A percentile compares a stretch with the other conserved stretches of the same genome.
Conservation (phyloP, 768 basidiomycete species). For the Podaxis rugospora region DNA sequence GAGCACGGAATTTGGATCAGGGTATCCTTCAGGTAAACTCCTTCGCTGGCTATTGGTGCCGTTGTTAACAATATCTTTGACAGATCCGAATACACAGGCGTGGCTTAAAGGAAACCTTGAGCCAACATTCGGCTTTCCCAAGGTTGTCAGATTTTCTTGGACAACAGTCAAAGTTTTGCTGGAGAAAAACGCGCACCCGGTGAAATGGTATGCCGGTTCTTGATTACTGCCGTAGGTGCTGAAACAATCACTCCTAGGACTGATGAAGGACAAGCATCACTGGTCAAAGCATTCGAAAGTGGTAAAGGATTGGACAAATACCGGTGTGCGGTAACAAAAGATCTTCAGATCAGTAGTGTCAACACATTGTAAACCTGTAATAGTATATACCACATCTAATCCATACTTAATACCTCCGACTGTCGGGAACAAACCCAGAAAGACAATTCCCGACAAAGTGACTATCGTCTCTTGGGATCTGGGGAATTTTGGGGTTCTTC, state of each 20-base stretch:
- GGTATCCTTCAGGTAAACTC: constrained; percentile 82
- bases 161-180: constrained; percentile 83
- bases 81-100: constrained; percentile 89
- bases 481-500: constrained; percentile 68
- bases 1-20: constrained; percentile 59
- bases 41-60: background rate
- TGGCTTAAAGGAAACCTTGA: constrained; percentile 79
- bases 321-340: constrained; percentile 64
- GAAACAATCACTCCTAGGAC: constrained; percentile 44
- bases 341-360: constrained; percentile 70
- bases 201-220: constrained; percentile 64
- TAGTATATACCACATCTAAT: constrained; percentile 5
- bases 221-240: background rate
- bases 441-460: background rate
- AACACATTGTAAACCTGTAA: constrained; percentile 46
- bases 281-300: constrained; percentile 70
- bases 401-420: background rate
- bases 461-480: constrained; percentile 53
- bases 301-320: constrained; percentile 74
- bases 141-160: constrained; percentile 92
- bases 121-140: constrained; percentile 90
- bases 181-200: constrained; percentile 72
- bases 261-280: constrained; percentile 77
- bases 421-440: background rate
- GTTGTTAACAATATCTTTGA: background rate